phyloP scores from a whole-genome alignment of 768 basidiomycete species.

The Boletus reticulatus region DNA sequence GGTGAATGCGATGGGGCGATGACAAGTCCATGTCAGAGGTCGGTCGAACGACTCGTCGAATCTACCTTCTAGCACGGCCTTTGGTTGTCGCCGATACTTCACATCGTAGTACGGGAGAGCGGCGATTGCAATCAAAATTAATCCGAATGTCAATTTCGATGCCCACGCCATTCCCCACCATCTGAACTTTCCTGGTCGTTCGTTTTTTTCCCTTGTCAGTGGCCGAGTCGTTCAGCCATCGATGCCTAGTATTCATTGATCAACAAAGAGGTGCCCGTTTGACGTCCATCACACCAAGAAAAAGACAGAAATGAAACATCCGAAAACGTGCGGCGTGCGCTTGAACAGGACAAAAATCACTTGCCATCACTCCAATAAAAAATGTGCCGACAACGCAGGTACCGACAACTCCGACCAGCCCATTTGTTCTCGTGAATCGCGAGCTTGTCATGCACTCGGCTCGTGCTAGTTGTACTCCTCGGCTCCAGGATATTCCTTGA shows the following conservation, averaged over 20 bases:
- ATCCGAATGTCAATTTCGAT: too few relatives aligned
- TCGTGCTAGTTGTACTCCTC: neutral
- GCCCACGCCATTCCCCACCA: neutral
- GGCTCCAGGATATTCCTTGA: neutral
- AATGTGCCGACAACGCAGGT: neutral
- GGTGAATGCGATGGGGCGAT: neutral
- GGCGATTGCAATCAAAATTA: too few relatives aligned
- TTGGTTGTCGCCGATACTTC: neutral
- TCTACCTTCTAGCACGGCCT: neutral
- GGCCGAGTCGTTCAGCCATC: neutral
- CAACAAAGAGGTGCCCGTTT: neutral
- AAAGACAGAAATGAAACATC: neutral
- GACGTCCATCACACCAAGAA: neutral
- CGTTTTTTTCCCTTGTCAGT: neutral
- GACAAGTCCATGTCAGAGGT: neutral
- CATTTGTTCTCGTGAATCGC: too few relatives aligned
- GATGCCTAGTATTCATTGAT: neutral
- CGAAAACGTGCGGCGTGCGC: neutral
- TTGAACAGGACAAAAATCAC: neutral
- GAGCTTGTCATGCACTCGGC: neutral
- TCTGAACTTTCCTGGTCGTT: neutral
- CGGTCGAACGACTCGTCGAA: neutral
- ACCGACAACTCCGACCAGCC: neutral
- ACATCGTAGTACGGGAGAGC: too few relatives aligned
- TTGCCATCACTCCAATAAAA: neutral